Conservation (phyloP, 2,329 filamentous ascomycete species). For the Cytospora mali region DNA sequence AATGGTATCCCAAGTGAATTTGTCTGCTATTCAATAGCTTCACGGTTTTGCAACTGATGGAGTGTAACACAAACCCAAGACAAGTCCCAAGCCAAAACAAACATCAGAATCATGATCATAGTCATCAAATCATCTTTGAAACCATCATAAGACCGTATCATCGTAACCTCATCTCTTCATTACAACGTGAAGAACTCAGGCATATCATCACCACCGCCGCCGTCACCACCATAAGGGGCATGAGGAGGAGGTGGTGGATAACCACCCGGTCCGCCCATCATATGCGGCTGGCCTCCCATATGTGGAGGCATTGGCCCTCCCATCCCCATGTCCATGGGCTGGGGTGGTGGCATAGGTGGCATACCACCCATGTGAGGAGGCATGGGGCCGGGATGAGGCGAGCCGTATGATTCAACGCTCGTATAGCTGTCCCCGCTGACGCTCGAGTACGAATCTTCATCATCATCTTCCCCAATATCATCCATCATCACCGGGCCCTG, state of each 20-base stretch:
- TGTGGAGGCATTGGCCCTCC: constrained; percentile 2
- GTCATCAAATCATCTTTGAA: background rate
- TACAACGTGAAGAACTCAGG: constrained; percentile 13
- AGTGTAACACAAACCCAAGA: background rate
- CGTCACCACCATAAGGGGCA: background rate
- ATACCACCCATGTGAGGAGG: constrained; percentile 11
- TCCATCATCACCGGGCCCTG: constrained; percentile 6
- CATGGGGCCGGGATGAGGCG: constrained; percentile 12
- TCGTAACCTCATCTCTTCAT: constrained; percentile 1
- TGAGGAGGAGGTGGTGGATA: background rate
- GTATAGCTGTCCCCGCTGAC: constrained; percentile 17
- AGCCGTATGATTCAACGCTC: constrained; percentile 12
- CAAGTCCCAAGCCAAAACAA: background rate
- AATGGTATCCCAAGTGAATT: background rate
- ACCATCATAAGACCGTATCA: background rate
- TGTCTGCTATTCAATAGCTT: background rate
- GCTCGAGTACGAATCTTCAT: constrained; percentile 10
- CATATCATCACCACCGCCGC: constrained; percentile 6
- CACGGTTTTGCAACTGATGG: background rate
- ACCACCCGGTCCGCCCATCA: constrained; percentile 8
- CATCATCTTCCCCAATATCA: constrained; percentile 15
- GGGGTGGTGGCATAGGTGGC: constrained; percentile 21
- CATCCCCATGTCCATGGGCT: constrained; percentile 6
- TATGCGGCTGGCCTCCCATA: background rate
- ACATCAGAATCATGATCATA: background rate